phyloP scores from a whole-genome alignment of 1,284 basidiomycete genomes.

The Tetrapyrgos nigripes region DNA sequence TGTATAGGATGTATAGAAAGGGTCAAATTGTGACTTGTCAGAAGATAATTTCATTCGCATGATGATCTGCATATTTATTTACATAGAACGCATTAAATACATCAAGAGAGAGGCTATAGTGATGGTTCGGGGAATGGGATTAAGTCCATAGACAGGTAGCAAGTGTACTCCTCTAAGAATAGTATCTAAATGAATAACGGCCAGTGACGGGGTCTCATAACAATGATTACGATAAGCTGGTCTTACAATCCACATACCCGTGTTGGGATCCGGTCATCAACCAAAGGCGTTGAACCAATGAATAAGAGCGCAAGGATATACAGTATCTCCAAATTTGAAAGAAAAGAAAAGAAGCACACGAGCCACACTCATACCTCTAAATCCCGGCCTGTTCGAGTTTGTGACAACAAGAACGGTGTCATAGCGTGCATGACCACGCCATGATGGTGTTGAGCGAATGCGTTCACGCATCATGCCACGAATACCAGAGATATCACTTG shows the following conservation, averaged over 20 bases:
- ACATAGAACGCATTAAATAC: slow-evolving; percentile 8
- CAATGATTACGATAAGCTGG: slow-evolving; percentile 3
- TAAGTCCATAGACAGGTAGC: slow-evolving; percentile 19
- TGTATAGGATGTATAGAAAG: too few species aligned
- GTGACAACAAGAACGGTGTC: not conserved
- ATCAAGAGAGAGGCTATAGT: too few species aligned
- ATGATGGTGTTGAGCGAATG: not conserved
- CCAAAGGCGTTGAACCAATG: slow-evolving; percentile 19
- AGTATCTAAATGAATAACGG: slow-evolving; percentile 22
- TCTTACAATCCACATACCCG: slow-evolving; percentile 23
- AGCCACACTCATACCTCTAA: slow-evolving; percentile 15
- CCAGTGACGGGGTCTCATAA: not conserved
- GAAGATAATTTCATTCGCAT: slow-evolving; percentile 14
- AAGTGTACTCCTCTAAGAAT: slow-evolving; percentile 27
- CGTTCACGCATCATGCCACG: slow-evolving; percentile 3
- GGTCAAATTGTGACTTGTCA: too few species aligned
- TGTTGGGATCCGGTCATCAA: slow-evolving; percentile 7
- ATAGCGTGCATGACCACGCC: not conserved
- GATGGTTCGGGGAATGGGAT: slow-evolving; percentile 13
- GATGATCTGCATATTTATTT: slow-evolving; percentile 22
- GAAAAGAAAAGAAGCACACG: too few species aligned
- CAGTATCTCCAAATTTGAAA: not conserved
- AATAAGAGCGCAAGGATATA: slow-evolving; percentile 24
- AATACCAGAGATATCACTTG: not conserved
- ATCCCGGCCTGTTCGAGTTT: slow-evolving; percentile 4